phyloP scores from a whole-genome alignment of 2,329 filamentous ascomycete genomes.

The Apiospora malaysiana region DNA sequence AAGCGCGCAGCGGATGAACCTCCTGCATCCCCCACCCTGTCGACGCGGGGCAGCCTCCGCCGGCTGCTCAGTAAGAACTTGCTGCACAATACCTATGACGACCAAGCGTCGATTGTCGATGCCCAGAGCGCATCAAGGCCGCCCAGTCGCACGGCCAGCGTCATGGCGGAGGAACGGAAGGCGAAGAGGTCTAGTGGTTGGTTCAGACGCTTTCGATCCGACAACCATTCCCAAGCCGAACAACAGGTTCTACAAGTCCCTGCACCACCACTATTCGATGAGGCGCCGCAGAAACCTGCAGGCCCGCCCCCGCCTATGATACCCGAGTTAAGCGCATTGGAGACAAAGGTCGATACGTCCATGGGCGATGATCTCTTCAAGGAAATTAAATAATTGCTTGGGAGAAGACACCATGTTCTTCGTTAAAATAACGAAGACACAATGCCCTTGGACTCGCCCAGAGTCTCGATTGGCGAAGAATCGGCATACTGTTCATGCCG shows the following conservation, averaged over 20 bases:
- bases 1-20: conserved; percentile 58
- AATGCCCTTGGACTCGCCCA: neutral
- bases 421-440: neutral
- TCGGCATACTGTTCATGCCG: neutral
- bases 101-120: conserved; percentile 44
- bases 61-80: conserved; percentile 62
- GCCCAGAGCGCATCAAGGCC: conserved; percentile 47
- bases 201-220: conserved; percentile 60
- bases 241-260: conserved; percentile 35
- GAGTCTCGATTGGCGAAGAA: neutral
- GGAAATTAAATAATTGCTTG: conserved; percentile 57
- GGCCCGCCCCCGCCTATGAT: conserved; percentile 67
- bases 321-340: conserved; percentile 60
- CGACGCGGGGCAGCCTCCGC: conserved; percentile 61
- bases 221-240: conserved; percentile 40
- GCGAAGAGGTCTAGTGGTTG: conserved; percentile 63
- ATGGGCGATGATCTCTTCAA: conserved; percentile 63
- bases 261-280: conserved; percentile 48
- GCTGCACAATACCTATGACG: conserved; percentile 59
- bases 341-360: conserved; percentile 53
- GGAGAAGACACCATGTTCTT: too few relatives aligned
- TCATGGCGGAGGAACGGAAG: conserved; percentile 58
- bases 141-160: conserved; percentile 56
- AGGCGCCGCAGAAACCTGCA: conserved; percentile 45
- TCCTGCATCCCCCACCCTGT: conserved; percentile 58